Percentiles rank a stretch among this genome's conserved stretches.
Conservation (phyloP, 225 moss, liverwort and hornwort species). For the Bryoerythrophyllum caledonicum region DNA sequence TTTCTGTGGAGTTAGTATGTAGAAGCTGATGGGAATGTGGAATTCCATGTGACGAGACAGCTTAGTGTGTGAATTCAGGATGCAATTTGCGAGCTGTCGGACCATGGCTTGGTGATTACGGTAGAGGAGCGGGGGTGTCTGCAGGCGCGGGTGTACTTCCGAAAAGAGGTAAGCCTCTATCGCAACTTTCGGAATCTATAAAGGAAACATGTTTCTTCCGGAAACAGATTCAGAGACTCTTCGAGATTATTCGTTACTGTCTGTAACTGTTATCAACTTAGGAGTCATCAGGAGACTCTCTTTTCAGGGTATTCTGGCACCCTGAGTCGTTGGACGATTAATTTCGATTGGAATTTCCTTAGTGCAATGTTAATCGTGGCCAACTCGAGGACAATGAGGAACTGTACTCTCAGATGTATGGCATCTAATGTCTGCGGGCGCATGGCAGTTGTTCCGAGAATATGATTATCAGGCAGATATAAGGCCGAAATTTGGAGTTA, state of each 20-base stretch:
- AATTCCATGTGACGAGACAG: slow-evolving; percentile 5
- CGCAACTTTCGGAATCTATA: not conserved
- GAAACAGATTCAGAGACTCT: not conserved
- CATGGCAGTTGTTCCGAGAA: slow-evolving; percentile 83
- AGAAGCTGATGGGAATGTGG: not conserved
- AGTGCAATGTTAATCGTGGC: not conserved
- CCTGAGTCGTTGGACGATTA: not conserved
- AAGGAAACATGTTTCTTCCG: too few species aligned
- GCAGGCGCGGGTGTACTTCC: slow-evolving; percentile 96
- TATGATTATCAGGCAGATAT: slow-evolving; percentile 77
- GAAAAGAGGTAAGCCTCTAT: slow-evolving; percentile 71
- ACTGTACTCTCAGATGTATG: not conserved
- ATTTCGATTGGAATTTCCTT: not conserved
- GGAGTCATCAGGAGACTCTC: not conserved
- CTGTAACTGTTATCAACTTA: not conserved
- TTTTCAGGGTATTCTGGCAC: slow-evolving; percentile 6
- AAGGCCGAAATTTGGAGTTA: slow-evolving; percentile 89
- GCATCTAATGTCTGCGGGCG: slow-evolving; percentile 23
- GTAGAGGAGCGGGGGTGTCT: slow-evolving; percentile 96
- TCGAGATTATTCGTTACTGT: not conserved
- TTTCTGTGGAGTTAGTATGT: not conserved
- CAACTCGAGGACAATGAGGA: not conserved
- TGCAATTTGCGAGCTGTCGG: slow-evolving; percentile 90
- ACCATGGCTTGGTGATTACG: slow-evolving; percentile 93
- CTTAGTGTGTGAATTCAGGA: slow-evolving; percentile 52